Conservation (phyloP, 2,329 filamentous ascomycete species). For the Apiospora hydei region DNA sequence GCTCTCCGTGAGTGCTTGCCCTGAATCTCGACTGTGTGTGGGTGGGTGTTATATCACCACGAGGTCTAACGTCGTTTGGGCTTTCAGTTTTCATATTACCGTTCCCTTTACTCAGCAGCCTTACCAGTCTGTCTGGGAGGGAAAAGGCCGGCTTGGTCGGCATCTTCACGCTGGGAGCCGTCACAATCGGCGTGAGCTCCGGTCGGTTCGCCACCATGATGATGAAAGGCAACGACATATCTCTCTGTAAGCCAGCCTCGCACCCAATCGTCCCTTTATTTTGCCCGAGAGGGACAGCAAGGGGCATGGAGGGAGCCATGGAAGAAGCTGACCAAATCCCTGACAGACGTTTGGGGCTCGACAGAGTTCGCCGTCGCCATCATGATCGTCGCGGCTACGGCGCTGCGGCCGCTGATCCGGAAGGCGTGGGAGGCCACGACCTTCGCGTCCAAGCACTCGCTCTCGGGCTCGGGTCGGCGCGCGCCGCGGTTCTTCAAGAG, state of each 20-base stretch:
- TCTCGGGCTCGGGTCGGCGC: not conserved
- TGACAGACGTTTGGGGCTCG: conserved; percentile 27
- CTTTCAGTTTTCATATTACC: conserved; percentile 28
- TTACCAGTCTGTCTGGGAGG: conserved; percentile 23
- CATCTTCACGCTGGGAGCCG: conserved; percentile 27
- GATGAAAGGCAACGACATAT: conserved; percentile 27
- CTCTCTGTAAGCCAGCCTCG: conserved; percentile 22
- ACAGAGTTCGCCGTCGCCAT: conserved; percentile 25
- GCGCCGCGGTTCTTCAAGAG: not conserved
- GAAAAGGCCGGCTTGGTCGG: conserved; percentile 25
- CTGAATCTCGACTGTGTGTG: not conserved
- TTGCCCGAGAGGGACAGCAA: too few relatives aligned
- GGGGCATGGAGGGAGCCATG: too few relatives aligned
- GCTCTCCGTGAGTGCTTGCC: conserved; percentile 22
- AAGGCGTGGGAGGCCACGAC: conserved; percentile 15
- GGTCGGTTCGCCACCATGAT: conserved; percentile 29
- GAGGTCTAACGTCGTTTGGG: not conserved
- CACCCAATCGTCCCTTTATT: not conserved
- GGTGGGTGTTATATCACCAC: too few relatives aligned
- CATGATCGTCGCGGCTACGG: conserved; percentile 28
- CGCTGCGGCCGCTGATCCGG: conserved; percentile 26
- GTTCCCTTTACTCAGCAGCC: conserved; percentile 26
- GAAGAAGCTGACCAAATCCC: not conserved
- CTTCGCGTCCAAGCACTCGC: not conserved
- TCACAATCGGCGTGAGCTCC: conserved; percentile 29